Evolutionary conservation across 257 asterid species (phyloP).

Genomic region (Thymus mandschuricus): DNA sequence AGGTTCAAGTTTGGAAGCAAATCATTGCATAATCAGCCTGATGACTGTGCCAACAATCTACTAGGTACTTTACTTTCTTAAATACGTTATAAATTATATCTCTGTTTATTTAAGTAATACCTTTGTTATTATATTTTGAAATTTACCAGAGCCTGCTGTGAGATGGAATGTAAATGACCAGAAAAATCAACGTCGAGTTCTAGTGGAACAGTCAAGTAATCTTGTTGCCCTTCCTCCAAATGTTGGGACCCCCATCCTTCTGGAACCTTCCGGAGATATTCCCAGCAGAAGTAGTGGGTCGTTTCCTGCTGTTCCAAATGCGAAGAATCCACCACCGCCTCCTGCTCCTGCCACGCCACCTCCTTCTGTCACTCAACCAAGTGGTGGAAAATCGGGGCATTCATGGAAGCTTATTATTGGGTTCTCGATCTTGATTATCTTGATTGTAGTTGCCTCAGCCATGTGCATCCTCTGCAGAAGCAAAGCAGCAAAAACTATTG

Average conservation of each 20-base stretch:
- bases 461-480: conserved; percentile 54
- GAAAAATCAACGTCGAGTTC: conserved; percentile 49
- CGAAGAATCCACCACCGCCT: conserved; percentile 45
- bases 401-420: conserved; percentile 55
- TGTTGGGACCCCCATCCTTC: conserved; percentile 27
- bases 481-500: conserved; percentile 62
- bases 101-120: neutral
- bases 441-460: conserved; percentile 39
- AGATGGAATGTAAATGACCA: conserved; percentile 32
- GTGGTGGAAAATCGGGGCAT: conserved; percentile 33
- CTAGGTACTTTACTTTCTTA: conserved; percentile 32
- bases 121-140: conserved; percentile 31
- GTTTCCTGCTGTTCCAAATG: conserved; percentile 62
- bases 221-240: conserved; percentile 59
- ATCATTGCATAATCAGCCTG: conserved; percentile 29
- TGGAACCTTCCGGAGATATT: conserved; percentile 37
- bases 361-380: conserved; percentile 38
- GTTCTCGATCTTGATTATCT: conserved; percentile 41
- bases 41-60: conserved; percentile 35
- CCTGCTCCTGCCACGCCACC: conserved; percentile 38
- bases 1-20: conserved; percentile 51
- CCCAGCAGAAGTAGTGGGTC: conserved; percentile 93
- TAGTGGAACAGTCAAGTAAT: conserved; percentile 61
- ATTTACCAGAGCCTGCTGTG: conserved; percentile 42
- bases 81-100: too few relatives aligned